Percentiles rank a stretch among this genome's conserved stretches.
phyloP scores from a whole-genome alignment of 345 rosid genomes.

The Carallia pectinifolia region DNA sequence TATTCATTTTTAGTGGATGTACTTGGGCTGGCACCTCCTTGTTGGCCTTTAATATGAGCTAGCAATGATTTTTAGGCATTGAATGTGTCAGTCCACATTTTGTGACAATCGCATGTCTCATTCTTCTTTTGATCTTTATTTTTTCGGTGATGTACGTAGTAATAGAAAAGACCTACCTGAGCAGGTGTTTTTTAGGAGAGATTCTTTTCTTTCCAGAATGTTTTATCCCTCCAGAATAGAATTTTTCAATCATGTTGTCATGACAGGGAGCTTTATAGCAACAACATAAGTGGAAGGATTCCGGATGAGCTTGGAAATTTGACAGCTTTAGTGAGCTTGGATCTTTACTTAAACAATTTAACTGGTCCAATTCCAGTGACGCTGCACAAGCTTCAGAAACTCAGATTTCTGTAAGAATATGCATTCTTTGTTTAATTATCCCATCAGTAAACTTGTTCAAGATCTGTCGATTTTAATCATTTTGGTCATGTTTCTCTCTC shows the following conservation, averaged over 20 bases:
- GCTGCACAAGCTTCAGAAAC: conserved; percentile 54
- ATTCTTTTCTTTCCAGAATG: neutral
- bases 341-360: conserved; percentile 74
- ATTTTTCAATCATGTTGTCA: conserved; percentile 16
- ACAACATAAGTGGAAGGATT: conserved; percentile 60
- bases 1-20: no score
- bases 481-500: conserved; percentile 7
- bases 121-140: no score
- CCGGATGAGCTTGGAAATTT: conserved; percentile 85
- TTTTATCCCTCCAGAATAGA: neutral
- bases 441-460: neutral
- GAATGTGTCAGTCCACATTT: no score
- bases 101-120: no score
- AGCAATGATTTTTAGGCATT: no score
- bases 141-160: no score
- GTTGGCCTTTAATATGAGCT: no score
- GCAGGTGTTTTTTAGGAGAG: no score
- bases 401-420: conserved; percentile 68
- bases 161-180: no score
- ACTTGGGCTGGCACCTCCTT: no score
- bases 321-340: conserved; percentile 87
- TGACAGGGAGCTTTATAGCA: conserved; percentile 82
- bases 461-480: neutral
- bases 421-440: conserved; percentile 8
- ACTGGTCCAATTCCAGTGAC: conserved; percentile 57